Percentiles rank a stretch among this genome's conserved stretches.
phyloP scores from a whole-genome alignment of 1,284 basidiomycete species.

The Ganoderma sp. region DNA sequence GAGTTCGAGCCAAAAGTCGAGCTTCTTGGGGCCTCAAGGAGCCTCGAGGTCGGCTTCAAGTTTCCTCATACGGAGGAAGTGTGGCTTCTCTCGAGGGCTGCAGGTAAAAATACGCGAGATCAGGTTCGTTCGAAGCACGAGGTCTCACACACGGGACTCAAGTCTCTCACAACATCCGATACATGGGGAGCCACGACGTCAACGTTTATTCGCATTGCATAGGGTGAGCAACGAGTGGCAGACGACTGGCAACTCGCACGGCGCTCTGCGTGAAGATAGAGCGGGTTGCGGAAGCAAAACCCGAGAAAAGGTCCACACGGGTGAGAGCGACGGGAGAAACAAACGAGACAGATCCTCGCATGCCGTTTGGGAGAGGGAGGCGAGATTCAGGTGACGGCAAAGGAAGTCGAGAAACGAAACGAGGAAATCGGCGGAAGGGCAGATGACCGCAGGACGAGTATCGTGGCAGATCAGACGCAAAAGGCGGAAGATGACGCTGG shows the following conservation, averaged over 20 bases:
- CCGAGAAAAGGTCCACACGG: slow-evolving; percentile 19
- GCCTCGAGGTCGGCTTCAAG: not conserved
- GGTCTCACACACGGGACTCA: not conserved
- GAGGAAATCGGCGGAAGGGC: slow-evolving; percentile 21
- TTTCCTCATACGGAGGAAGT: slow-evolving; percentile 7
- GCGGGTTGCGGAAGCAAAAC: slow-evolving; percentile 20
- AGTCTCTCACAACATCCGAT: slow-evolving; percentile 24
- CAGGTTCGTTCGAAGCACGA: slow-evolving; percentile 2
- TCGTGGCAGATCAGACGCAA: slow-evolving; percentile 30
- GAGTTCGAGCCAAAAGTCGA: not conserved
- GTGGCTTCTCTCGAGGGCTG: slow-evolving; percentile 5
- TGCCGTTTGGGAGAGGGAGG: slow-evolving; percentile 13
- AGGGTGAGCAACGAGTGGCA: slow-evolving; percentile 21
- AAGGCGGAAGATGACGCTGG: slow-evolving; percentile 21
- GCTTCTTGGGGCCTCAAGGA: not conserved
- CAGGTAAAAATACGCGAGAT: not conserved
- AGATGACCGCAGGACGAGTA: slow-evolving; percentile 30
- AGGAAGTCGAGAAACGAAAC: slow-evolving; percentile 16
- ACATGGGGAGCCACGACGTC: slow-evolving; percentile 29
- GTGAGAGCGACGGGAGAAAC: slow-evolving; percentile 21
- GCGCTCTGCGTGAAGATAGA: slow-evolving; percentile 21
- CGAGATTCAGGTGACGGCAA: slow-evolving; percentile 28
- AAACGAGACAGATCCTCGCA: slow-evolving; percentile 24
- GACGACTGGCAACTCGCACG: slow-evolving; percentile 8
- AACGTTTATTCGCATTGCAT: slow-evolving; percentile 22